phyloP scores from a whole-genome alignment of 768 basidiomycete genomes.

The Pleurotus ostreatus region DNA sequence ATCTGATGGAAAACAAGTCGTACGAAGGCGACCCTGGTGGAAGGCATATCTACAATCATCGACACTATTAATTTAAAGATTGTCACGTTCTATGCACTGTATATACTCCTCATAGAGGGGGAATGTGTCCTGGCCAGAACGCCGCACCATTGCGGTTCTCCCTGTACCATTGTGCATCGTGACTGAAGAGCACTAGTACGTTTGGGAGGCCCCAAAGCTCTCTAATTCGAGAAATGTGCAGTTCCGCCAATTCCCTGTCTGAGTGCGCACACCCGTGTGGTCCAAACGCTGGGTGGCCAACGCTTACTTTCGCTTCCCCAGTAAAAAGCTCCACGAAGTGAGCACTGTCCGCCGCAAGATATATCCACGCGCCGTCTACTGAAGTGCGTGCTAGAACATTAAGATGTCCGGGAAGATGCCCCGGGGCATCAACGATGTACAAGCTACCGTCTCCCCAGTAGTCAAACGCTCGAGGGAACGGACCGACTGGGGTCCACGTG shows the following conservation, averaged over 20 bases:
- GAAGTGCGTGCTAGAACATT: conserved; percentile 53
- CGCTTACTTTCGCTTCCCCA: conserved; percentile 36
- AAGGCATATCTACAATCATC: no score
- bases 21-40: no score
- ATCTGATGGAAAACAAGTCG: no score
- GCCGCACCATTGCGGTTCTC: conserved; percentile 36
- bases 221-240: conserved; percentile 36
- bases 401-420: conserved; percentile 53
- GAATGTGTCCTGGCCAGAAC: conserved; percentile 39
- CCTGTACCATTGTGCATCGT: conserved; percentile 50
- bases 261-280: conserved; percentile 34
- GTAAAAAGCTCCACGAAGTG: conserved; percentile 51
- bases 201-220: conserved; percentile 30
- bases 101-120: neutral
- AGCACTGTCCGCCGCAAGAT: conserved; percentile 52
- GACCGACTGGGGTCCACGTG: conserved; percentile 39
- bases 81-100: no score
- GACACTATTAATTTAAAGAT: no score
- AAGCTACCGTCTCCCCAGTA: conserved; percentile 55
- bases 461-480: conserved; percentile 50
- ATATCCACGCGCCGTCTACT: conserved; percentile 49
- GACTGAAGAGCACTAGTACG: conserved; percentile 46
- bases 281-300: conserved; percentile 17
- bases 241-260: conserved; percentile 37
- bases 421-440: conserved; percentile 54